Base-by-base conservation (phyloP, 768 basidiomycete genomes). In the Naganishia antarctica region DNA sequence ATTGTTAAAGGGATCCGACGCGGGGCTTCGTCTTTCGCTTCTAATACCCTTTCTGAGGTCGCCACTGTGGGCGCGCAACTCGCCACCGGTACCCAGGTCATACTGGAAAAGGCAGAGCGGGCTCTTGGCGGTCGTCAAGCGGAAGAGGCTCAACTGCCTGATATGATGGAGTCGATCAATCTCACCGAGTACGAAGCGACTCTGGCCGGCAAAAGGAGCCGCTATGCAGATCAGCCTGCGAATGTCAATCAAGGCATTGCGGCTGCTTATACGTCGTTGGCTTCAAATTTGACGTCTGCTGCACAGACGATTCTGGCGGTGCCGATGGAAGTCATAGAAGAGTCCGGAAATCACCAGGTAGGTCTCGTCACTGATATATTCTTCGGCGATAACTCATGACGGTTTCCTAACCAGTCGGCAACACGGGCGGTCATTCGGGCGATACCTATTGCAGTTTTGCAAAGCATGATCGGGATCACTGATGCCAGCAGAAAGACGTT, bases 251-350 rank as follows among this genome's bases (percentile, higher is more conserved):
- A 97, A 73, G 96, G 96, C 16, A 81, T 99, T 34, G 85, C 91
- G 67, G 86, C 85, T 0, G 96, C 93, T n/a, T 97, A 97, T 76
- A 85, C 82, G 74, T 93, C 90, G 72, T 77, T 99, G 71, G 85
- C 84, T 59, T 85, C 81, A 72, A 97, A 98, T 77, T 76, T 99
- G 66, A 88, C 86, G 70, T 90, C 89, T 45, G 96, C 96, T 28
- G 96, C 94, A 26, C 94, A 99, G 79, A 99, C 96, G 0, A 98
- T 99, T 66, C 83, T 99, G 40, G 94, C 96, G 0, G 91, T 99
- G 0, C 96, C 96, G 0, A 97, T 98, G 94, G 96, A 98, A 77
- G 91, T 97, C 12, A 94, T 97, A 70, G 96, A 99, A 78, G 82
- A 89, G 65, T 89, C 91, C 11, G 90, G 91, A 8, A 88, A 87